Conservation (phyloP, 192 early-diverging fungal genomes). For the Phycomyces blakesleeanus region DNA sequence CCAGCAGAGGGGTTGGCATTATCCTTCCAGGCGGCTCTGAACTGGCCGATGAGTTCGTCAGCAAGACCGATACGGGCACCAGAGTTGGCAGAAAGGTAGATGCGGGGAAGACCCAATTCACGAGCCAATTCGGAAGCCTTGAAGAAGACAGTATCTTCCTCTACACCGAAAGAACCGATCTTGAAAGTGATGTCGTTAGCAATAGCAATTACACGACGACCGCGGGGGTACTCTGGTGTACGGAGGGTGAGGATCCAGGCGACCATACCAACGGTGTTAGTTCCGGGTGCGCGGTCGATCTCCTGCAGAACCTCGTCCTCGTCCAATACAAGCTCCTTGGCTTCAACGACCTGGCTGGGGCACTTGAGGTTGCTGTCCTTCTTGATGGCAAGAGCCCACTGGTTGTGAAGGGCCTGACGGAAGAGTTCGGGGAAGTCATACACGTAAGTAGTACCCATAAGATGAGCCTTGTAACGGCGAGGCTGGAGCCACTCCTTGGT, state of each 20-base stretch:
- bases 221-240: slow-evolving; percentile 92
- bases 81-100: slow-evolving; percentile 98
- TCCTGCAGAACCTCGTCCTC: slow-evolving; percentile 73
- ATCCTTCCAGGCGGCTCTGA: slow-evolving; percentile 89
- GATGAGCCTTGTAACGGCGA: slow-evolving; percentile 94
- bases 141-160: slow-evolving; percentile 89
- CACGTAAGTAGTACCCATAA: slow-evolving; percentile 97
- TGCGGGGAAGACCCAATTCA: slow-evolving; percentile 78
- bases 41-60: slow-evolving; percentile 82
- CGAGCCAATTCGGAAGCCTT: slow-evolving; percentile 90
- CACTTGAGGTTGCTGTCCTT: slow-evolving; percentile 40
- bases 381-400: slow-evolving; percentile 65
- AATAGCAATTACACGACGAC: slow-evolving; percentile 85
- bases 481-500: slow-evolving; percentile 96
- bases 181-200: slow-evolving; percentile 98
- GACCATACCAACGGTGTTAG: slow-evolving; percentile 95
- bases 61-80: slow-evolving; percentile 98
- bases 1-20: slow-evolving; percentile 75
- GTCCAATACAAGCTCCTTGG: slow-evolving; percentile 86
- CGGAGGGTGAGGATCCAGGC: slow-evolving; percentile 85
- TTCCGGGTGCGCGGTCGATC: slow-evolving; percentile 76
- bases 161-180: slow-evolving; percentile 95
- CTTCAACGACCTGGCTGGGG: slow-evolving; percentile 67
- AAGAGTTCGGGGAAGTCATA: slow-evolving; percentile 99
- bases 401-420: slow-evolving; percentile 76